phyloP scores from a whole-genome alignment of 768 basidiomycete species.

The Hygrophorus russula region DNA sequence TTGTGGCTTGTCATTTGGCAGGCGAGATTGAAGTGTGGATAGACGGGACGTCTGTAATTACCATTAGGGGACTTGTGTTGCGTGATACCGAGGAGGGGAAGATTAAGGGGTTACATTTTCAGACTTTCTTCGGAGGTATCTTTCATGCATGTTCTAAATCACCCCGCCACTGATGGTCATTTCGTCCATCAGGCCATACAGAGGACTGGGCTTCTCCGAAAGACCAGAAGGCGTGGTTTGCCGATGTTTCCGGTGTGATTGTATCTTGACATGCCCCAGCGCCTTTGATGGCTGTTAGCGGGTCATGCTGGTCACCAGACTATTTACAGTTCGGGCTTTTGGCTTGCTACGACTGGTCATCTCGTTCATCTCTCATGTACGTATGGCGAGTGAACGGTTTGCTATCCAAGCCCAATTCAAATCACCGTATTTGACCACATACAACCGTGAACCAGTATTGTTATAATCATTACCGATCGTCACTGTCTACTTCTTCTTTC shows the following conservation, averaged over 20 bases:
- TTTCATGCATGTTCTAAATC: background rate
- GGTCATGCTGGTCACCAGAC: too few relatives aligned
- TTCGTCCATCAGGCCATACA: slow-evolving; percentile 28
- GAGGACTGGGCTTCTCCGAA: slow-evolving; percentile 51
- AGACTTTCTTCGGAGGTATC: slow-evolving; percentile 72
- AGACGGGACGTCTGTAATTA: slow-evolving; percentile 47
- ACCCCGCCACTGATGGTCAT: background rate
- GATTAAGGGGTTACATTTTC: slow-evolving; percentile 62
- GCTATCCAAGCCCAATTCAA: too few relatives aligned
- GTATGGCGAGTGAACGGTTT: too few relatives aligned
- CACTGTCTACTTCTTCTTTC: too few relatives aligned
- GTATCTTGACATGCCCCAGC: slow-evolving; percentile 4
- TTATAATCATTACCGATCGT: too few relatives aligned
- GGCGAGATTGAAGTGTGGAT: slow-evolving; percentile 60
- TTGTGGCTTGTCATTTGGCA: slow-evolving; percentile 12
- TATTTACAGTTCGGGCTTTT: too few relatives aligned
- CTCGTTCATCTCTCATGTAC: too few relatives aligned
- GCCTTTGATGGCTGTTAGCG: too few relatives aligned
- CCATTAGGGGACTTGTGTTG: slow-evolving; percentile 35
- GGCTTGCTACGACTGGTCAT: too few relatives aligned
- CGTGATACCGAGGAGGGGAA: slow-evolving; percentile 26
- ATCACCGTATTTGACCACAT: too few relatives aligned
- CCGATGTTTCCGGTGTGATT: slow-evolving; percentile 36
- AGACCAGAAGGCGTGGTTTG: slow-evolving; percentile 44
- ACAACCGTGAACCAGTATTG: too few relatives aligned